Percentiles rank a stretch among this genome's conserved stretches.
These are phyloP conservation scores for Aphanomyces invadans DNA, from an alignment of 352 stramenopile genomes.

Conservation along the genomic window DNA sequence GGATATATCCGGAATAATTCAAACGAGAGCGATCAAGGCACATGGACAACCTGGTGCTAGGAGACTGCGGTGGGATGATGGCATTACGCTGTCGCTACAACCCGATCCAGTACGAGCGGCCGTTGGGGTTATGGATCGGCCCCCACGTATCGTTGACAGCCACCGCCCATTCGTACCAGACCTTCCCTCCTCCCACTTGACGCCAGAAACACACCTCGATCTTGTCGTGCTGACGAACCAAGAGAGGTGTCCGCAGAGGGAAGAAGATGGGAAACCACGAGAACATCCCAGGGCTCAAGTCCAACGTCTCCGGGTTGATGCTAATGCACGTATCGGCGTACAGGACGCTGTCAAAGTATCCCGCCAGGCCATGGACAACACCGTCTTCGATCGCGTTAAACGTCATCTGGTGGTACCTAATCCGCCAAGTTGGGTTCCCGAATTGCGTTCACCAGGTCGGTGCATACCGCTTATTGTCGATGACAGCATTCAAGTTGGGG, in stretches of 20 bases:
- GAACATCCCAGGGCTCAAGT: constrained; percentile 93
- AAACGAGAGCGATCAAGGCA: neutral
- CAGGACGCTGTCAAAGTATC: constrained; percentile 94
- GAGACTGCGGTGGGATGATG: neutral
- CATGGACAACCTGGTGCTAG: no score
- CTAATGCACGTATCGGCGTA: constrained; percentile 91
- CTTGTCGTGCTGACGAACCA: constrained; percentile 66
- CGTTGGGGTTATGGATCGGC: constrained; percentile 95
- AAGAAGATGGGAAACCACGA: constrained; percentile 99
- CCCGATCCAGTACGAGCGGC: constrained; percentile 92
- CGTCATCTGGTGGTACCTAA: constrained; percentile 35
- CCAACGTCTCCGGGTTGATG: constrained; percentile 91
- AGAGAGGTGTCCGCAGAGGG: constrained; percentile 87
- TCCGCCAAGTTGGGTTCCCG: neutral
- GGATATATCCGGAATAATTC: neutral
- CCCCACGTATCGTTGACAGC: constrained; percentile 44
- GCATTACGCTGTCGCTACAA: constrained; percentile 44
- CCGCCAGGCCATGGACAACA: constrained; percentile 91
- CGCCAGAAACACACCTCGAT: constrained; percentile 92
- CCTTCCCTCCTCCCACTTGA: constrained; percentile 69
- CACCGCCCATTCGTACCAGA: constrained; percentile 99
- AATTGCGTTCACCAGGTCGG: no score
- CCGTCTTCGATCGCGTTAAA: constrained; percentile 49
- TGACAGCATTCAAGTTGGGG: constrained; percentile 58
- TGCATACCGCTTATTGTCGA: constrained; percentile 77